These are phyloP conservation scores for Alternaria brassicae DNA, from an alignment of 2,329 filamentous ascomycete species.

Conservation along the genomic window DNA sequence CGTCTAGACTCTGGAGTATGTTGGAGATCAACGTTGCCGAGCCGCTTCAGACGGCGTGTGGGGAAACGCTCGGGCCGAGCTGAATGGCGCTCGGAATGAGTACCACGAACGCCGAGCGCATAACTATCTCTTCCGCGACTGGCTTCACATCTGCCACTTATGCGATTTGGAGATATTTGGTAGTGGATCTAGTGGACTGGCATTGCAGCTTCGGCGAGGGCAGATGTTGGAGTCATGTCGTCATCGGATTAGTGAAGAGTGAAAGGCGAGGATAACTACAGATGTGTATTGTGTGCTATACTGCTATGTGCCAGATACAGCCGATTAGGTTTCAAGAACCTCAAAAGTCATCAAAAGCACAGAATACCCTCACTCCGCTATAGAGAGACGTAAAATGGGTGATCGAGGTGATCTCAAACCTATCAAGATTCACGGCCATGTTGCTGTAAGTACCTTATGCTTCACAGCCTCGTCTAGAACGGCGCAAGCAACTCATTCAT, in stretches of 20 bases:
- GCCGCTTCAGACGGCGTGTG: not conserved
- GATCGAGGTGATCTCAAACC: not conserved
- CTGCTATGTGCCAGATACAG: not conserved
- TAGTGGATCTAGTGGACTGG: not conserved
- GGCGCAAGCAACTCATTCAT: not conserved
- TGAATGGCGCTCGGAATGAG: not conserved
- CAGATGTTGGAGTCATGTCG: not conserved
- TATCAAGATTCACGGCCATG: not conserved
- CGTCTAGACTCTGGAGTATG: not conserved
- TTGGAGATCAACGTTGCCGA: not conserved
- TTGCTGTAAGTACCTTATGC: not conserved
- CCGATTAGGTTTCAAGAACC: not conserved
- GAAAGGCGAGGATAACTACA: not conserved
- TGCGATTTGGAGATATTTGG: not conserved
- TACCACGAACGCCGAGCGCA: not conserved
- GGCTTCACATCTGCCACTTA: not conserved
- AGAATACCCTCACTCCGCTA: not conserved
- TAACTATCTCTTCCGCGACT: not conserved
- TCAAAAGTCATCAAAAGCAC: not conserved
- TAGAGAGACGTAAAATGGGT: not conserved
- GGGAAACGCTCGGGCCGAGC: not conserved
- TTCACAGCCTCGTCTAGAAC: not conserved
- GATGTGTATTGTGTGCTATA: not conserved
- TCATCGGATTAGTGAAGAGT: not conserved
- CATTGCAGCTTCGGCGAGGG: not conserved